Conservation (phyloP, 768 basidiomycete species). For the Dioszegia hungarica region DNA sequence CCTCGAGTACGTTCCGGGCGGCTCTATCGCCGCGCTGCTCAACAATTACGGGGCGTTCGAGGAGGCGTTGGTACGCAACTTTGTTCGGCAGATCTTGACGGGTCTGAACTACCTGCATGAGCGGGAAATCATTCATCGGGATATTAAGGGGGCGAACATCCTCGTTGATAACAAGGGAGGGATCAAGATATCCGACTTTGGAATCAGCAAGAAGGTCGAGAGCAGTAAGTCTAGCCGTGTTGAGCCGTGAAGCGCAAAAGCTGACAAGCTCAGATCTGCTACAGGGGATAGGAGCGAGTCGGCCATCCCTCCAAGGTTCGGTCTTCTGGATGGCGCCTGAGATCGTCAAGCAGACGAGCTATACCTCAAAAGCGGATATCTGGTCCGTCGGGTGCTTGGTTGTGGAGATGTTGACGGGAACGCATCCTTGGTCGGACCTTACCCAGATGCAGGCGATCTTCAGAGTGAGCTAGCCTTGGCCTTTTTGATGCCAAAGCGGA, state of each 20-base stretch:
- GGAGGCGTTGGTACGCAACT: slow-evolving; percentile 83
- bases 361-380: slow-evolving; percentile 88
- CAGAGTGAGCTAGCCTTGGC: slow-evolving; percentile 57
- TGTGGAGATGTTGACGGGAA: slow-evolving; percentile 94
- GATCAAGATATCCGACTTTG: slow-evolving; percentile 95
- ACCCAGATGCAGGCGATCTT: slow-evolving; percentile 99
- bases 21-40: slow-evolving; percentile 82
- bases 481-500: neutral
- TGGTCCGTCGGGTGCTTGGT: slow-evolving; percentile 95
- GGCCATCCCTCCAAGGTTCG: slow-evolving; percentile 92
- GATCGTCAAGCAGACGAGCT: slow-evolving; percentile 90
- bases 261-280: slow-evolving; percentile 42
- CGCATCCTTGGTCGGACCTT: slow-evolving; percentile 90
- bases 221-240: slow-evolving; percentile 64
- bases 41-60: slow-evolving; percentile 92
- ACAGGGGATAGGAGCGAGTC: slow-evolving; percentile 63
- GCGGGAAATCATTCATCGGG: slow-evolving; percentile 90
- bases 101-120: slow-evolving; percentile 88
- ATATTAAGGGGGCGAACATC: slow-evolving; percentile 98
- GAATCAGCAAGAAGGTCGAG: slow-evolving; percentile 95
- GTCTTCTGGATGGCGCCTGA: slow-evolving; percentile 99
- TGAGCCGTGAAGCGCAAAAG: neutral
- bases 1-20: slow-evolving; percentile 92
- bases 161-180: slow-evolving; percentile 97
- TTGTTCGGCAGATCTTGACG: slow-evolving; percentile 82